These are phyloP conservation scores for Xerocomellus intermedius DNA, from an alignment of 768 basidiomycete species.

Conservation along the genomic window DNA sequence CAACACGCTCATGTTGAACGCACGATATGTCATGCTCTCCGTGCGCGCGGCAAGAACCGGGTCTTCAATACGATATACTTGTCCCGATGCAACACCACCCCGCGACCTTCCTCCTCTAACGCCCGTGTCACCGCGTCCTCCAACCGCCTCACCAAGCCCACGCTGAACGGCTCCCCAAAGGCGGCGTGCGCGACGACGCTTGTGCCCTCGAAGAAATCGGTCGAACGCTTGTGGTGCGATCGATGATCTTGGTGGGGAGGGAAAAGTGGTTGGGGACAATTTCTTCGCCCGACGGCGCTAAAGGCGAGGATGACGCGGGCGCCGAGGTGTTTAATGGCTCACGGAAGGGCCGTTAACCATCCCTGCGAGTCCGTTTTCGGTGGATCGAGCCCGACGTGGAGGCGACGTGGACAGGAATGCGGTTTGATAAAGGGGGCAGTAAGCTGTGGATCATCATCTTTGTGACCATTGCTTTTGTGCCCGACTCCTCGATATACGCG, in stretches of 20 bases:
- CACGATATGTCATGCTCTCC: slow-evolving; percentile 91
- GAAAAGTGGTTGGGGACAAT: slow-evolving; percentile 87
- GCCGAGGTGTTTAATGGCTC: slow-evolving; percentile 91
- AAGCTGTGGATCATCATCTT: too few species aligned
- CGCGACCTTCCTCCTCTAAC: slow-evolving; percentile 55
- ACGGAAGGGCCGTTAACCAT: too few species aligned
- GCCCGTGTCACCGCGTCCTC: slow-evolving; percentile 61
- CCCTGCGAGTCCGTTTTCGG: too few species aligned
- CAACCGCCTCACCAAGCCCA: slow-evolving; percentile 62
- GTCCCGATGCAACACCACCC: slow-evolving; percentile 70
- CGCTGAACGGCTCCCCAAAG: slow-evolving; percentile 91
- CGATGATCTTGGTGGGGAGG: slow-evolving; percentile 91
- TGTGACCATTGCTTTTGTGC: too few species aligned
- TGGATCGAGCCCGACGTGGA: too few species aligned
- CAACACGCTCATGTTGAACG: slow-evolving; percentile 94
- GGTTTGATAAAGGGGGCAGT: too few species aligned
- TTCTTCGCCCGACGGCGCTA: slow-evolving; percentile 95
- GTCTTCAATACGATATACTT: slow-evolving; percentile 92
- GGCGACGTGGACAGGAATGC: too few species aligned
- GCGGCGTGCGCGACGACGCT: slow-evolving; percentile 71
- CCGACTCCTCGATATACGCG: too few species aligned
- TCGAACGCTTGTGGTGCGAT: slow-evolving; percentile 91
- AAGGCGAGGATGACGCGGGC: slow-evolving; percentile 89
- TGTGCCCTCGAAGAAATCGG: slow-evolving; percentile 85
- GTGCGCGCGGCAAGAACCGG: slow-evolving; percentile 97